Evolutionary conservation across 148 eudicot species (phyloP).

Genomic region (Arbutus unedo): DNA sequence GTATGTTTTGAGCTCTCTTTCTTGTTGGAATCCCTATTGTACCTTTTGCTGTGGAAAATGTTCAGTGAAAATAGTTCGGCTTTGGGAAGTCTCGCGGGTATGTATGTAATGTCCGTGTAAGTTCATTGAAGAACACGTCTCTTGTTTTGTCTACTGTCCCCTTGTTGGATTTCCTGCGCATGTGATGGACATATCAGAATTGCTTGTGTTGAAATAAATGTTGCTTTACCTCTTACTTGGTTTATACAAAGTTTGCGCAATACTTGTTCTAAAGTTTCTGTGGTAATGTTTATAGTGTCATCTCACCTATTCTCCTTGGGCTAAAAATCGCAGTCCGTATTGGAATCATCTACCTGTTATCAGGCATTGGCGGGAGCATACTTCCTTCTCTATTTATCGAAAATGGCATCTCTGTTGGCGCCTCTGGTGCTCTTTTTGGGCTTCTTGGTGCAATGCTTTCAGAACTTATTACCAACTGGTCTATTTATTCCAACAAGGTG

Average conservation of each 20-base stretch:
- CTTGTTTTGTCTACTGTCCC: background rate
- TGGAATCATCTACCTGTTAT: slow-evolving; percentile 58
- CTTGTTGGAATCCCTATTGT: background rate
- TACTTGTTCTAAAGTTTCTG: background rate
- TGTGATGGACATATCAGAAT: background rate
- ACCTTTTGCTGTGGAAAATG: background rate
- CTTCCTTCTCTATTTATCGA: slow-evolving; percentile 49
- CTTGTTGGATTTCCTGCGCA: background rate
- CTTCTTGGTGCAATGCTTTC: slow-evolving; percentile 85
- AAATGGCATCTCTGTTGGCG: slow-evolving; percentile 58
- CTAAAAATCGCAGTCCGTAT: slow-evolving; percentile 42
- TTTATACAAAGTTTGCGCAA: background rate
- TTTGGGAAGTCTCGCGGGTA: background rate
- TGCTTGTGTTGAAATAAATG: background rate
- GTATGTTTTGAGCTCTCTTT: slow-evolving; percentile 26
- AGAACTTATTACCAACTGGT: slow-evolving; percentile 74
- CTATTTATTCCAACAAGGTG: slow-evolving; percentile 67
- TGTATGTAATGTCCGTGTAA: background rate
- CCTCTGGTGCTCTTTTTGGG: slow-evolving; percentile 79
- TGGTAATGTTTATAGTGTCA: background rate
- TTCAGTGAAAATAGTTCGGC: background rate
- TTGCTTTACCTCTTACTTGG: background rate
- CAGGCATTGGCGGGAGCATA: slow-evolving; percentile 74
- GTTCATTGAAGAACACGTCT: background rate
- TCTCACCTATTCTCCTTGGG: background rate